Evolutionary conservation across 2,329 filamentous ascomycete genomes (phyloP).

Genomic region (Amauroascus niger): DNA sequence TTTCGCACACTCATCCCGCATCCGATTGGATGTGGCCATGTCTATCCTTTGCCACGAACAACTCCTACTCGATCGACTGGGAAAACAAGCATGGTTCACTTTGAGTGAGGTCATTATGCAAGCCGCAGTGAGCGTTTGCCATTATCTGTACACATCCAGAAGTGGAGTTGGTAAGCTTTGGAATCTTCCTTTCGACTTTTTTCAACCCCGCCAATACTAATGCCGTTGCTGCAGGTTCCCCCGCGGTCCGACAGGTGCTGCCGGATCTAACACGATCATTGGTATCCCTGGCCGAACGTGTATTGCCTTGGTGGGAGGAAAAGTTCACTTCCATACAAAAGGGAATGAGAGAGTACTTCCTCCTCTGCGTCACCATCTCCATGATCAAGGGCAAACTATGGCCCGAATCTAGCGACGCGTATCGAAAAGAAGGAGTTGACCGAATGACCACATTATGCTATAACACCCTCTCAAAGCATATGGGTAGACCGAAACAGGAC

Average conservation of each 20-base stretch:
- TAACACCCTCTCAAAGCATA: constrained; percentile 28
- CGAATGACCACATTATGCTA: constrained; percentile 30
- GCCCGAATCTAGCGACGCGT: constrained; percentile 9
- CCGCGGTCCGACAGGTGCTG: constrained; percentile 13
- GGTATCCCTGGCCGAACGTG: constrained; percentile 18
- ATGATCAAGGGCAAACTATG: constrained; percentile 18
- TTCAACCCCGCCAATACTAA: background rate
- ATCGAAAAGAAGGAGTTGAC: constrained; percentile 25
- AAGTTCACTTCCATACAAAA: constrained; percentile 19
- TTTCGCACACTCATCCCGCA: constrained; percentile 29
- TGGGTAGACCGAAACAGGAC: constrained; percentile 10
- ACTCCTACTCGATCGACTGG: constrained; percentile 27
- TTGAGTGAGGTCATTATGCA: constrained; percentile 32
- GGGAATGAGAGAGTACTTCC: constrained; percentile 20
- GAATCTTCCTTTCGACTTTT: background rate
- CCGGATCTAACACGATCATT: constrained; percentile 13
- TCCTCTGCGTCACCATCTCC: constrained; percentile 17
- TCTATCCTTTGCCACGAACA: constrained; percentile 32
- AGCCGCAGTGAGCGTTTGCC: constrained; percentile 31
- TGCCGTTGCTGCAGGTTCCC: constrained; percentile 12
- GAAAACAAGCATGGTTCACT: constrained; percentile 25
- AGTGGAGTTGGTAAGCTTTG: constrained; percentile 20
- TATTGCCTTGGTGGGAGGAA: constrained; percentile 16
- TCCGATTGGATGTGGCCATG: constrained; percentile 30
- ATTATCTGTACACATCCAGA: constrained; percentile 26